Percentiles rank a stretch among this genome's conserved stretches.
phyloP scores from a whole-genome alignment of 2,329 filamentous ascomycete genomes.

The Diaporthe capsici region DNA sequence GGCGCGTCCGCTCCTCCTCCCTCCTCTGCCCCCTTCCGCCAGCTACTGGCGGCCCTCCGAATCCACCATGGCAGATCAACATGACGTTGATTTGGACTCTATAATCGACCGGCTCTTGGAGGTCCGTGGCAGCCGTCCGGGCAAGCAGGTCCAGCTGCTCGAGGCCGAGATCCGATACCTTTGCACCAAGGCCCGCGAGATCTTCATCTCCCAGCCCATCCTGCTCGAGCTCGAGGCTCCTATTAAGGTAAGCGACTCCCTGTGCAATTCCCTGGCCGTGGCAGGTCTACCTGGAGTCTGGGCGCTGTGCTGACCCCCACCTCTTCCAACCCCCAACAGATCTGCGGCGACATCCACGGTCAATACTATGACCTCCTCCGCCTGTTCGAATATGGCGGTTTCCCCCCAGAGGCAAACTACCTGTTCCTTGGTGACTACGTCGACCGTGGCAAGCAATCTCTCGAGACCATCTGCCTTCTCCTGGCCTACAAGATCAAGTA shows the following conservation, averaged over 20 bases:
- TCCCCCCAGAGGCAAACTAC: constrained; percentile 98
- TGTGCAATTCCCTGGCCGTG: constrained; percentile 5
- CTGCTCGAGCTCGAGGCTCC: constrained; percentile 97
- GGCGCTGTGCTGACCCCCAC: constrained; percentile 36
- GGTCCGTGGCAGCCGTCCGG: constrained; percentile 96
- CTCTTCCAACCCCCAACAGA: constrained; percentile 67
- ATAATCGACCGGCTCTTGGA: constrained; percentile 99
- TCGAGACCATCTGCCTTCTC: constrained; percentile 97
- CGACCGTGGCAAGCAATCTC: constrained; percentile 98
- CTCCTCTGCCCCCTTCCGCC: constrained; percentile 41
- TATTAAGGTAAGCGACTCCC: constrained; percentile 83
- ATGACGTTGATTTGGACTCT: constrained; percentile 98
- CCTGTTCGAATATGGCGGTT: constrained; percentile 97
- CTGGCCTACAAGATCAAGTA: constrained; percentile 99
- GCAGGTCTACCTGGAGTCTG: constrained; percentile 31
- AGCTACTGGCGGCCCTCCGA: constrained; percentile 55
- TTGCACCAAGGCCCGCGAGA: constrained; percentile 98
- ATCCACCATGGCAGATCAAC: constrained; percentile 71
- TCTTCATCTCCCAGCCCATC: constrained; percentile 99
- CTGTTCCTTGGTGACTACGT: constrained; percentile 99
- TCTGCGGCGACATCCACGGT: constrained; percentile 98
- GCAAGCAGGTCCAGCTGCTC: constrained; percentile 97
- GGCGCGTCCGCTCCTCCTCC: constrained; percentile 42
- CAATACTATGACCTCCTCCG: constrained; percentile 99
- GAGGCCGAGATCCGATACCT: constrained; percentile 97